phyloP scores from a whole-genome alignment of 2,329 filamentous ascomycete genomes.

The Leptographium lundbergii region DNA sequence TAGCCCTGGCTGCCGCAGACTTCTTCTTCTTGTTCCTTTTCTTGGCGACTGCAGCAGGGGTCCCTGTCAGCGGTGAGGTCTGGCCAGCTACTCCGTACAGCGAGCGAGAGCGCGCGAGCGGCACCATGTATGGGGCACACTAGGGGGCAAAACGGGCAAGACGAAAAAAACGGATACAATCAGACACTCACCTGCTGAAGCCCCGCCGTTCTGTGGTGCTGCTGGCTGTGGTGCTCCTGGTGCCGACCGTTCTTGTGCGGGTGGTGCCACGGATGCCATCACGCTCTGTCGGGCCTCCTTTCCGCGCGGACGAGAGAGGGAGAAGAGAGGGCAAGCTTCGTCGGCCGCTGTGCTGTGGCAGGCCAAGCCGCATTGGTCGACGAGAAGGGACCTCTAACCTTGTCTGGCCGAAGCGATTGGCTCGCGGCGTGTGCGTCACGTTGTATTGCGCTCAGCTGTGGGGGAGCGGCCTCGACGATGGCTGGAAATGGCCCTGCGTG shows the following conservation, averaged over 20 bases:
- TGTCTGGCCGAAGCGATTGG: background rate
- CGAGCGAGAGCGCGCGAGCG: too few species aligned
- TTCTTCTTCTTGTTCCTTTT: constrained; percentile 50
- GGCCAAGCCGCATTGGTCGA: background rate
- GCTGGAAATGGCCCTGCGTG: background rate
- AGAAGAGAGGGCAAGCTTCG: background rate
- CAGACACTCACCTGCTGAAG: constrained; percentile 6
- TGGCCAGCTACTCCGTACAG: background rate
- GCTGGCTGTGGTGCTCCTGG: background rate
- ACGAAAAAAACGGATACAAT: background rate
- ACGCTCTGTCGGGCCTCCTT: constrained; percentile 2
- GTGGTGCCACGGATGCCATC: constrained; percentile 8
- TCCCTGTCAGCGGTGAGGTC: background rate
- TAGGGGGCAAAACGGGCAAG: background rate
- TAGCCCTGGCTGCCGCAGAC: constrained; percentile 33
- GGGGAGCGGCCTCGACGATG: background rate
- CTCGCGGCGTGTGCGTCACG: background rate
- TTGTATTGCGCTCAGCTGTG: background rate
- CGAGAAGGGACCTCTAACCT: background rate
- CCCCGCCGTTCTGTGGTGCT: constrained; percentile 3
- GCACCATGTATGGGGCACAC: background rate
- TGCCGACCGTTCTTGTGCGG: constrained; percentile 4
- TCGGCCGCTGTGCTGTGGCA: background rate
- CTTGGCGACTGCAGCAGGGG: constrained; percentile 32
- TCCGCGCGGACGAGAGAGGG: background rate